Evolutionary conservation across 306 rosid genomes (phyloP).

Genomic region (Pterocarpus macrocarpus): DNA sequence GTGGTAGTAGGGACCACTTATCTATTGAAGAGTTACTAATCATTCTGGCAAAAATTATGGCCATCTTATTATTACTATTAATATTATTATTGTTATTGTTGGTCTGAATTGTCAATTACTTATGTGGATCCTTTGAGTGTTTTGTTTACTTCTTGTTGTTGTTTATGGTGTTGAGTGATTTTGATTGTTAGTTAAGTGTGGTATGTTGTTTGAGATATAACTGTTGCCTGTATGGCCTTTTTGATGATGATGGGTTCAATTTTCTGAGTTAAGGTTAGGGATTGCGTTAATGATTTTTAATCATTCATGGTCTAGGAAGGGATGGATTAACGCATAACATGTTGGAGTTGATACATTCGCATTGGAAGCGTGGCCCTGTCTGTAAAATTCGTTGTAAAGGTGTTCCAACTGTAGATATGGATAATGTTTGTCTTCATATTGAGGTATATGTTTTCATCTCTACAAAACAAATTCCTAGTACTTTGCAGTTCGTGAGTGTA

Average conservation of each 20-base stretch:
- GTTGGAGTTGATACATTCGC: conserved; percentile 96
- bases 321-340: conserved; percentile 96
- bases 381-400: conserved; percentile 95
- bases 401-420: conserved; percentile 96
- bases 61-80: not conserved
- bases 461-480: not conserved
- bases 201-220: not conserved
- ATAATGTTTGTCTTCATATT: conserved; percentile 77
- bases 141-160: not conserved
- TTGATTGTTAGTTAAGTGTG: not conserved
- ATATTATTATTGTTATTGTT: not conserved
- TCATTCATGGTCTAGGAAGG: conserved; percentile 73
- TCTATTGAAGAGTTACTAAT: not conserved
- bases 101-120: not conserved
- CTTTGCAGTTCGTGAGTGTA: not conserved
- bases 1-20: not conserved
- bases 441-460: conserved; percentile 66
- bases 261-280: conserved; percentile 10
- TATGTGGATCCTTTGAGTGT: not conserved
- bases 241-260: conserved; percentile 1
- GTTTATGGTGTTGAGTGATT: not conserved
- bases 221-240: conserved; percentile 7
- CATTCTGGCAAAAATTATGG: not conserved
- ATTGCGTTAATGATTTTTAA: conserved; percentile 42
- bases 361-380: conserved; percentile 81